Conservation (phyloP, 768 basidiomycete genomes). For the Pulveroboletus sp. region DNA sequence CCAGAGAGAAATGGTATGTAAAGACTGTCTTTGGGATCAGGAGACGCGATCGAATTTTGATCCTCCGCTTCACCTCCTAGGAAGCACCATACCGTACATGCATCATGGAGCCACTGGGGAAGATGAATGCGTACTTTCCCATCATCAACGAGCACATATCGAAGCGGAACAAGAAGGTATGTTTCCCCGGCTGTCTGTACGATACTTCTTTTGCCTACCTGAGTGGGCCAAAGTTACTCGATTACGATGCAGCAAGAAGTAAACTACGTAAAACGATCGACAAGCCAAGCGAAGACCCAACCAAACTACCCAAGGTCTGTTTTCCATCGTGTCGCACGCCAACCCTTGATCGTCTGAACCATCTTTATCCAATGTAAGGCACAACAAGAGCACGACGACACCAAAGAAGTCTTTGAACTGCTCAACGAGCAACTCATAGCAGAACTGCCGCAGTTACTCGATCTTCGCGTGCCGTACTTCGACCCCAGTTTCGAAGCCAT, state of each 20-base stretch:
- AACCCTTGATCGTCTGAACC: neutral
- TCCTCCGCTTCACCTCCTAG: slow-evolving; percentile 35
- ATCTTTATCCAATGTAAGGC: slow-evolving; percentile 39
- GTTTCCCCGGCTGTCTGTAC: neutral
- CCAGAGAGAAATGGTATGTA: slow-evolving; percentile 76
- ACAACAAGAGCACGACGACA: slow-evolving; percentile 93
- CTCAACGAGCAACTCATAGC: slow-evolving; percentile 88
- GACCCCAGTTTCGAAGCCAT: slow-evolving; percentile 99
- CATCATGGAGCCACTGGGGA: slow-evolving; percentile 91
- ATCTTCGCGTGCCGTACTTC: slow-evolving; percentile 95
- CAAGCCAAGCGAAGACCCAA: slow-evolving; percentile 91
- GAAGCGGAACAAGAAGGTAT: slow-evolving; percentile 95
- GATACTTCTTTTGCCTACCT: neutral
- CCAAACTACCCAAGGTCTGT: slow-evolving; percentile 76
- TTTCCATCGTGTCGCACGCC: neutral
- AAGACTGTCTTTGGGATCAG: neutral
- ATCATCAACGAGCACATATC: slow-evolving; percentile 88
- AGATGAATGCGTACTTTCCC: slow-evolving; percentile 95
- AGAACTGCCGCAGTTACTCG: slow-evolving; percentile 89
- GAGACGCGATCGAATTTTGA: slow-evolving; percentile 1
- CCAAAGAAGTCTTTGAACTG: slow-evolving; percentile 89
- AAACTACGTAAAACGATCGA: slow-evolving; percentile 84
- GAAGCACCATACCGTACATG: slow-evolving; percentile 93
- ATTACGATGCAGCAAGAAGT: slow-evolving; percentile 91
- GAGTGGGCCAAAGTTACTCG: slow-evolving; percentile 60